Base-by-base conservation (phyloP, 768 basidiomycete species). In the Termitomyces sp. region DNA sequence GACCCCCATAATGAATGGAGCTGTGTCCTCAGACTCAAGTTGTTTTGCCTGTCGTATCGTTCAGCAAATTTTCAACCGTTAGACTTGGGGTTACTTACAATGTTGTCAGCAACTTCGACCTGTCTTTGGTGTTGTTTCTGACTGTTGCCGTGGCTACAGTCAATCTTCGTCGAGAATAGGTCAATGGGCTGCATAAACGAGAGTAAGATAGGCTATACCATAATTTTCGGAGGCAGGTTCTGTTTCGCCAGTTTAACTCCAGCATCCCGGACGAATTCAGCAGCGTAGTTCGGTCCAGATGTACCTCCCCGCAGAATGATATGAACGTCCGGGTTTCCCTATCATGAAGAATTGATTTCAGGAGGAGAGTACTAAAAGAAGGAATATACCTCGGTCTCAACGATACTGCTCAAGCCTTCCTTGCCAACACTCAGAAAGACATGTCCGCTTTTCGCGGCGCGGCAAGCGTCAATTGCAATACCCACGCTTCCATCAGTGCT, bases 381-480 rank as follows among this genome's bases (percentile, higher is more conserved):
- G 10, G 49, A 38, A 70, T 75, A 44, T 51, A 87, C 94, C 72
- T 88, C 85, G 1, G 97, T 98, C 77, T 98, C 96, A 57, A 98
- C 87, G 63, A 98, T 94, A 68, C 91, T 90, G 65, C 90, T 92
- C 64, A 95, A 72, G 13, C 96, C 96, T 73, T 97, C 94, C 75
- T 98, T 98, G 32, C 95, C 97, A 33, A 99, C 97, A 64, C 88
- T 90, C 18, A 99, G 80, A 84, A 99, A 99, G 58, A 94, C 92
- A 72, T 99, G 96, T 1, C 92, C 91, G 56, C 83, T 82, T 58
- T 86, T 83, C 18, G 97, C 95, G 16, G 96, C 92, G 36, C 94
- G 84, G 73, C 95, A 98, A 2, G 96, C 96, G 72, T 99, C 95
- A 46, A 98, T 82, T 0, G 97, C 95, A 62, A 98, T 90, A 50